Evolutionary conservation across 352 stramenopile genomes (phyloP).

Genomic region (Globisporangium iwayamae): DNA sequence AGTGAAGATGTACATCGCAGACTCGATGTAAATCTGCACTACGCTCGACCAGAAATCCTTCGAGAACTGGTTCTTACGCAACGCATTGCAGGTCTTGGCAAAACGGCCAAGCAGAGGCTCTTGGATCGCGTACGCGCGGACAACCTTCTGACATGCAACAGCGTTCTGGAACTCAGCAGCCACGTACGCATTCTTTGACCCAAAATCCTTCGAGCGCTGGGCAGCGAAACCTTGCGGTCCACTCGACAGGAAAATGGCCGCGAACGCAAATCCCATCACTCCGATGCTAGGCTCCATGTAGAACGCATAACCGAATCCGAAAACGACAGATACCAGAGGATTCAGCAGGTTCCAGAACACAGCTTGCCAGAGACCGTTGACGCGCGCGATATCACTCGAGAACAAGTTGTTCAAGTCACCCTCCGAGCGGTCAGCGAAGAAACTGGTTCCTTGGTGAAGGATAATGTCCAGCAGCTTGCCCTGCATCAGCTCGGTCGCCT

Average conservation of each 20-base stretch:
- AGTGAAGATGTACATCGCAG: conserved; percentile 88
- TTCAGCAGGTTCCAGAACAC: conserved; percentile 89
- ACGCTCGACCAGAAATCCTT: conserved; percentile 89
- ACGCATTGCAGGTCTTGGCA: conserved; percentile 47
- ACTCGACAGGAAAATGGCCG: conserved; percentile 73
- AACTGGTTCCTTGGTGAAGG: conserved; percentile 70
- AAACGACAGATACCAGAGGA: conserved; percentile 70
- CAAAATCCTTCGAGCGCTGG: conserved; percentile 84
- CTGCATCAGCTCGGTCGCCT: conserved; percentile 80
- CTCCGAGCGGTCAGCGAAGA: conserved; percentile 83
- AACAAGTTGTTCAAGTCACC: conserved; percentile 89
- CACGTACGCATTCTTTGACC: conserved; percentile 85
- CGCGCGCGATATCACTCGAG: conserved; percentile 79
- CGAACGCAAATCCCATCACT: conserved; percentile 83
- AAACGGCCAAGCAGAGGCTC: conserved; percentile 73
- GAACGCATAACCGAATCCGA: conserved; percentile 81
- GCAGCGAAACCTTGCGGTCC: conserved; percentile 80
- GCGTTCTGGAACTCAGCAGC: conserved; percentile 87
- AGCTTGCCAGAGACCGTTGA: conserved; percentile 83
- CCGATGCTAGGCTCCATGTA: conserved; percentile 82
- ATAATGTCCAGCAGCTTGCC: conserved; percentile 74
- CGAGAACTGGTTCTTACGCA: conserved; percentile 84
- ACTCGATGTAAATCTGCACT: conserved; percentile 90
- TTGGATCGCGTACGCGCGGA: conserved; percentile 83
- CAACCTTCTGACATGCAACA: conserved; percentile 82